Percentiles rank a stretch among this genome's conserved stretches.
These are phyloP conservation scores for Syncephalastrum contaminatum DNA, from an alignment of 371 early-diverging fungal species.

Conservation along the genomic window DNA sequence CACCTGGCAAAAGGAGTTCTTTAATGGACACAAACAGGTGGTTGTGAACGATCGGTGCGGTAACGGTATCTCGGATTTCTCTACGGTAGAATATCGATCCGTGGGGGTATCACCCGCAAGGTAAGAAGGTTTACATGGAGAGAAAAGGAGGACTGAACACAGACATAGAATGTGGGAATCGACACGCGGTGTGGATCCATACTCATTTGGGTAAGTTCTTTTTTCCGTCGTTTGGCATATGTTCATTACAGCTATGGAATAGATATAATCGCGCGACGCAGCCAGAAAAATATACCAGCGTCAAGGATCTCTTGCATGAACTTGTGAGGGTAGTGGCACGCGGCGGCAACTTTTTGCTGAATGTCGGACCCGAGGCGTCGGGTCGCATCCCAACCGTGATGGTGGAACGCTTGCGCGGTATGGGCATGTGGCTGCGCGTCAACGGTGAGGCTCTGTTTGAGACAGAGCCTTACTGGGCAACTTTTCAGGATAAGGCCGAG, in stretches of 20 bases:
- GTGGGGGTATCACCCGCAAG: conserved; percentile 16
- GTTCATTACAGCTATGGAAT: neutral
- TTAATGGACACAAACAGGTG: conserved; percentile 21
- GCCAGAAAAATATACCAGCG: conserved; percentile 23
- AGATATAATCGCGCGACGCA: conserved; percentile 28
- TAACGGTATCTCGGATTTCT: conserved; percentile 32
- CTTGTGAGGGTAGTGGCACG: conserved; percentile 25
- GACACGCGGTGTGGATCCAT: conserved; percentile 40
- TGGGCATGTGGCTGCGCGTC: conserved; percentile 23
- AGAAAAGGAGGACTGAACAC: neutral
- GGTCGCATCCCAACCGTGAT: conserved; percentile 22
- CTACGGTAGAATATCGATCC: conserved; percentile 31
- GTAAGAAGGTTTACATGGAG: conserved; percentile 3
- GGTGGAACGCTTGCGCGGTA: conserved; percentile 13
- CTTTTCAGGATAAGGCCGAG: conserved; percentile 13
- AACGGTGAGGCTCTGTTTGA: conserved; percentile 20
- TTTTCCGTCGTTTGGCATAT: too few relatives aligned
- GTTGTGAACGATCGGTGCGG: conserved; percentile 37
- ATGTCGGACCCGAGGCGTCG: conserved; percentile 28
- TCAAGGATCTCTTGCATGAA: conserved; percentile 19
- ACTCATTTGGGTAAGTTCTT: conserved; percentile 28
- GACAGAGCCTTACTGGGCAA: conserved; percentile 26
- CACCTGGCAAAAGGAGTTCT: conserved; percentile 30
- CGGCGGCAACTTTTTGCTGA: conserved; percentile 36
- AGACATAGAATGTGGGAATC: conserved; percentile 36